A percentile compares a stretch with the other conserved stretches of the same genome.
These are phyloP conservation scores for Endotrypanum monterogeii DNA, from an alignment of 208 protist species.

Conservation along the genomic window DNA sequence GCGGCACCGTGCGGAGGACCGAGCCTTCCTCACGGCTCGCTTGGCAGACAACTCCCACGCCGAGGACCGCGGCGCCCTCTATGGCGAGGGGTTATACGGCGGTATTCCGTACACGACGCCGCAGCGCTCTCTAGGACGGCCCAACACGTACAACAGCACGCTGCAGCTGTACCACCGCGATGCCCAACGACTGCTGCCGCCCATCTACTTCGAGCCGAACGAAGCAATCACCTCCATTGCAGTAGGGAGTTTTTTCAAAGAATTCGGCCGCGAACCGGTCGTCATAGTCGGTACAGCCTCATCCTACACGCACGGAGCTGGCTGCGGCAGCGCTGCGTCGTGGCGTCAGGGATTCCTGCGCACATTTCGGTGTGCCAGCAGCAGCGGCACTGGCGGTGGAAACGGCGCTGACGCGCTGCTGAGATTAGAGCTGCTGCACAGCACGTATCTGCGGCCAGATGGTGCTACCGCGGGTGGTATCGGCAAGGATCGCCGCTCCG, in stretches of 20 bases:
- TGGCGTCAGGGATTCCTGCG: constrained; percentile 66
- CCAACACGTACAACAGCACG: constrained; percentile 69
- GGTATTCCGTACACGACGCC: constrained; percentile 38
- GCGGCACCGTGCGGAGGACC: constrained; percentile 33
- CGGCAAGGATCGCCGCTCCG: constrained; percentile 7
- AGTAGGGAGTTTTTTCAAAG: constrained; percentile 70
- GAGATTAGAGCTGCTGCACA: constrained; percentile 66
- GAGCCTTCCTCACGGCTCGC: constrained; percentile 22
- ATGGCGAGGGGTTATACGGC: constrained; percentile 11
- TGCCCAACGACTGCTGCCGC: constrained; percentile 50
- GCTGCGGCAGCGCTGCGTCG: constrained; percentile 45
- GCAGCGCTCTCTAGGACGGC: constrained; percentile 56
- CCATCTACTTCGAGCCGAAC: constrained; percentile 65
- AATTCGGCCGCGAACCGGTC: constrained; percentile 76
- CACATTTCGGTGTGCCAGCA: constrained; percentile 57
- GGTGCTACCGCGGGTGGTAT: background rate
- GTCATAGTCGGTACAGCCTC: constrained; percentile 61
- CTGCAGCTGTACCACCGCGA: constrained; percentile 79
- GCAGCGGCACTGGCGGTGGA: background rate
- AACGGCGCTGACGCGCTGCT: constrained; percentile 23
- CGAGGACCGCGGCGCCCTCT: constrained; percentile 3
- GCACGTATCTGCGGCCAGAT: constrained; percentile 48
- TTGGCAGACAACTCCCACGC: background rate
- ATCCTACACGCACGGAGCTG: constrained; percentile 73
- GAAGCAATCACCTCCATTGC: constrained; percentile 63